These are phyloP conservation scores for Artemisia tridentata DNA, from an alignment of 129 eudicot species.

Conservation along the genomic window DNA sequence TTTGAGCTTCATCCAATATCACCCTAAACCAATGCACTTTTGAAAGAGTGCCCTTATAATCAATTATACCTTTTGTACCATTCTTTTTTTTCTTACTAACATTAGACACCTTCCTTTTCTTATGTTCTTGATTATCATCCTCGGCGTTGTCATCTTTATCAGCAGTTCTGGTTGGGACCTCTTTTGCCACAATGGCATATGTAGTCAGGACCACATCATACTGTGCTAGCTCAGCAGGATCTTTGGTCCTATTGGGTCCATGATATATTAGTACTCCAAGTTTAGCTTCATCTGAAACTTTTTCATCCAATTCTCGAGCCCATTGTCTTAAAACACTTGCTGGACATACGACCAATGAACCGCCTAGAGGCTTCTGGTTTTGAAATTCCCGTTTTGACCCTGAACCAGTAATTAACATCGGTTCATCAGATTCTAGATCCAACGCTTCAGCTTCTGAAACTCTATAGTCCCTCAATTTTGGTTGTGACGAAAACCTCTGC, in stretches of 20 bases:
- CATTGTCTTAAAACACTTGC: slow-evolving; percentile 95
- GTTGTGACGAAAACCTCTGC: slow-evolving; percentile 43
- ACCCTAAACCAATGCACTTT: slow-evolving; percentile 83
- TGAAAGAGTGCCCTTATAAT: slow-evolving; percentile 75
- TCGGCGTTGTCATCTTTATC: slow-evolving; percentile 78
- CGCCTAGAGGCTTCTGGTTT: slow-evolving; percentile 68
- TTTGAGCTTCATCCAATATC: slow-evolving; percentile 94
- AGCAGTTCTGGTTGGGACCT: slow-evolving; percentile 71
- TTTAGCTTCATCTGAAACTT: slow-evolving; percentile 60
- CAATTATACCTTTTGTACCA: slow-evolving; percentile 58
- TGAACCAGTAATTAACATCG: slow-evolving; percentile 42
- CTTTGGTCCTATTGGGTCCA: slow-evolving; percentile 77
- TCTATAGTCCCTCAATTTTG: slow-evolving; percentile 40
- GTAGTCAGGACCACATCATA: slow-evolving; percentile 89
- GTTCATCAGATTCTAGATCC: slow-evolving; percentile 59
- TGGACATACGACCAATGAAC: slow-evolving; percentile 92
- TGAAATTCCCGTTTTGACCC: slow-evolving; percentile 29
- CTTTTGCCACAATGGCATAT: slow-evolving; percentile 84
- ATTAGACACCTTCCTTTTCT: slow-evolving; percentile 35
- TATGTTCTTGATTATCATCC: slow-evolving; percentile 53
- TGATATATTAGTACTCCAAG: slow-evolving; percentile 79
- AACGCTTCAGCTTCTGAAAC: slow-evolving; percentile 50
- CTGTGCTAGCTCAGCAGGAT: slow-evolving; percentile 68
- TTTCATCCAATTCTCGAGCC: slow-evolving; percentile 88
- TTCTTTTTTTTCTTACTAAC: slow-evolving; percentile 57